Evolutionary conservation across 768 basidiomycete genomes (phyloP).

Genomic region (Pulveroboletus sp.): DNA sequence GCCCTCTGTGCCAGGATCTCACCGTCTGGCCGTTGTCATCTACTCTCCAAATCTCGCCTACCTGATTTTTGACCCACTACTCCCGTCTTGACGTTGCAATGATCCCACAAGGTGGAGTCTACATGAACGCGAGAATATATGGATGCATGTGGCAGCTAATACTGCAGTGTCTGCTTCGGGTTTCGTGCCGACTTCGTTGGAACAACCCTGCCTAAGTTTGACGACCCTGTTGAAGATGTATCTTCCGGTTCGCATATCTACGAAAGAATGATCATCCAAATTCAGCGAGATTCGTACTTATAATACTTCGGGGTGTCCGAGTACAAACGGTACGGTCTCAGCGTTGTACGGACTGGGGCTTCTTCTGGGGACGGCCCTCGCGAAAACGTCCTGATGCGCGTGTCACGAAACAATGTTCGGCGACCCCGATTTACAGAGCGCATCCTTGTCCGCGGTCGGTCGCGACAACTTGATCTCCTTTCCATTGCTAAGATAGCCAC

Average conservation of each 20-base stretch:
- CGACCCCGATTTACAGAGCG: too few species aligned
- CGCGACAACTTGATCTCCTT: too few species aligned
- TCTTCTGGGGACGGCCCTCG: too few species aligned
- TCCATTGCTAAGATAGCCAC: too few species aligned
- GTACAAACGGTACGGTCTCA: too few species aligned
- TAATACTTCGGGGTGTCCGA: too few species aligned
- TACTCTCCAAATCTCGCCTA: constrained; percentile 53
- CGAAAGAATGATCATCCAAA: neutral
- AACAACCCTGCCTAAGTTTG: constrained; percentile 37
- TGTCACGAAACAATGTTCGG: too few species aligned
- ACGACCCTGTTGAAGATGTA: constrained; percentile 9
- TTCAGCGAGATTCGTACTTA: too few species aligned
- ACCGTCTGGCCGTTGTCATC: constrained; percentile 54
- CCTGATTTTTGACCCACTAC: constrained; percentile 45
- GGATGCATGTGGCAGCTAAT: constrained; percentile 11
- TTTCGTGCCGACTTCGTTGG: constrained; percentile 10
- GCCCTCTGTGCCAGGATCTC: constrained; percentile 33
- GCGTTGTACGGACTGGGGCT: too few species aligned
- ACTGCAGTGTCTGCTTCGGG: constrained; percentile 19
- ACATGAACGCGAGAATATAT: neutral
- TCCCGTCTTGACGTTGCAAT: constrained; percentile 31
- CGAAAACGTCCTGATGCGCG: too few species aligned
- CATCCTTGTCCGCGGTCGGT: too few species aligned
- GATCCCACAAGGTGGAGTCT: constrained; percentile 32
- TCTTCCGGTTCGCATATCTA: constrained; percentile 32